phyloP scores from a whole-genome alignment of 768 basidiomycete genomes.

The Holtermanniella nyarrowii region DNA sequence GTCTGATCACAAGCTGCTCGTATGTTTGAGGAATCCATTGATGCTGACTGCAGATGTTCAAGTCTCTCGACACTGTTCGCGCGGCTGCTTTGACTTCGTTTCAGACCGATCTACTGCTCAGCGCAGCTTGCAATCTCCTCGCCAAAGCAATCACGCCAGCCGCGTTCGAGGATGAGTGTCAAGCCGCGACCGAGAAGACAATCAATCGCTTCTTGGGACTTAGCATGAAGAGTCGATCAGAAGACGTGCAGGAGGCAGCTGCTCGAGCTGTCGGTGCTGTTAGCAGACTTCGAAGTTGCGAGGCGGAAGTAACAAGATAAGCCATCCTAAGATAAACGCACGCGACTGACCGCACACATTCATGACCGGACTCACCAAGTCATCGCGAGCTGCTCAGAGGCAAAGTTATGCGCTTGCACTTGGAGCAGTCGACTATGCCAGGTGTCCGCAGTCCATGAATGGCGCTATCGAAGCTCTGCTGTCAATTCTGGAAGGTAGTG shows the following conservation, averaged over 20 bases:
- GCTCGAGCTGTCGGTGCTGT: constrained; percentile 59
- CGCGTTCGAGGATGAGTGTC: constrained; percentile 43
- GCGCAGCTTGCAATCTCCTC: constrained; percentile 63
- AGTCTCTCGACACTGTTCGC: constrained; percentile 51
- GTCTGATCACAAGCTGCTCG: constrained; percentile 43
- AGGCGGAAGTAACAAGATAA: constrained; percentile 60
- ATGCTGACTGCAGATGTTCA: constrained; percentile 53
- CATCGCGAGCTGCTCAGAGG: constrained; percentile 14
- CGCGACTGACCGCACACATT: constrained; percentile 6
- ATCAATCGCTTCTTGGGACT: constrained; percentile 51
- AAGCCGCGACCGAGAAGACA: constrained; percentile 37
- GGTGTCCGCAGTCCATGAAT: neutral
- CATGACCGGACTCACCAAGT: constrained; percentile 17
- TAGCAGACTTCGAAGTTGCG: constrained; percentile 60
- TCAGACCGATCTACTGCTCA: constrained; percentile 60
- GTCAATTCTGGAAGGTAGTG: constrained; percentile 11
- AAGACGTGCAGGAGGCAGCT: constrained; percentile 63
- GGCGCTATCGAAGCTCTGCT: constrained; percentile 19
- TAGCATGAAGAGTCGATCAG: constrained; percentile 58
- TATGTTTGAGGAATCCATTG: constrained; percentile 43
- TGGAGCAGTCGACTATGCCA: constrained; percentile 18
- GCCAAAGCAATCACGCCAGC: constrained; percentile 53
- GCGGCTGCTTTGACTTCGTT: constrained; percentile 53
- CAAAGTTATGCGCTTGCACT: constrained; percentile 30
- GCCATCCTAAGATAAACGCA: constrained; percentile 38